Evolutionary conservation across 768 basidiomycete species (phyloP).

Genomic region (Lactarius indigo): DNA sequence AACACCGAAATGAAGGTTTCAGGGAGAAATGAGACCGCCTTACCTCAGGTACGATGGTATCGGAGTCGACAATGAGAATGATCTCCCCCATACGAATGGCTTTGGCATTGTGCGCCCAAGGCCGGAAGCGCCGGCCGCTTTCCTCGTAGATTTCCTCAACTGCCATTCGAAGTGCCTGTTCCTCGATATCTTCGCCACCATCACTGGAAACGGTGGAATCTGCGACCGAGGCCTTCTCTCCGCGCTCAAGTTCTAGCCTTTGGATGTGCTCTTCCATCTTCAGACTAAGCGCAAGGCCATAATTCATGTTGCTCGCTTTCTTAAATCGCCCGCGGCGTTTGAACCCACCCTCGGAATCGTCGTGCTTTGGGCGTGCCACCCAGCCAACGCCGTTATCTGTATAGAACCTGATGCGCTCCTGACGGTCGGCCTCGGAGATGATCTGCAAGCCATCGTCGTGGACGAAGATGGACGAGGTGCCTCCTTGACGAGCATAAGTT

Average conservation of each 20-base stretch:
- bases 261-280: constrained; percentile 51
- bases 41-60: constrained; percentile 74
- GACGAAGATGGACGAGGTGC: constrained; percentile 72
- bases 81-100: constrained; percentile 74
- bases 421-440: constrained; percentile 55
- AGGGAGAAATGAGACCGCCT: neutral
- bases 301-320: constrained; percentile 93
- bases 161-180: constrained; percentile 66
- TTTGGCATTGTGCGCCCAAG: constrained; percentile 75
- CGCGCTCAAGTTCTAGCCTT: constrained; percentile 42
- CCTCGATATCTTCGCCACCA: constrained; percentile 57
- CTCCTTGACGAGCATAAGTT: constrained; percentile 89
- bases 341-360: constrained; percentile 57
- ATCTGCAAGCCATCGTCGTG: constrained; percentile 84
- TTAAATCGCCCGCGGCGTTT: constrained; percentile 88
- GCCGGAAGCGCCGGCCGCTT: constrained; percentile 55
- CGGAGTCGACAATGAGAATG: constrained; percentile 80
- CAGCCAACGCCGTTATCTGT: constrained; percentile 75
- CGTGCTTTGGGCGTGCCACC: constrained; percentile 77
- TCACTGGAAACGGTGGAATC: constrained; percentile 37
- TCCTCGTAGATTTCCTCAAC: constrained; percentile 68
- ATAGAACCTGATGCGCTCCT: constrained; percentile 70
- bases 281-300: constrained; percentile 65
- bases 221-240: constrained; percentile 33
- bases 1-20: neutral